Evolutionary conservation across 2,329 filamentous ascomycete species (phyloP).

Genomic region (Scopulariopsis brevicaulis): DNA sequence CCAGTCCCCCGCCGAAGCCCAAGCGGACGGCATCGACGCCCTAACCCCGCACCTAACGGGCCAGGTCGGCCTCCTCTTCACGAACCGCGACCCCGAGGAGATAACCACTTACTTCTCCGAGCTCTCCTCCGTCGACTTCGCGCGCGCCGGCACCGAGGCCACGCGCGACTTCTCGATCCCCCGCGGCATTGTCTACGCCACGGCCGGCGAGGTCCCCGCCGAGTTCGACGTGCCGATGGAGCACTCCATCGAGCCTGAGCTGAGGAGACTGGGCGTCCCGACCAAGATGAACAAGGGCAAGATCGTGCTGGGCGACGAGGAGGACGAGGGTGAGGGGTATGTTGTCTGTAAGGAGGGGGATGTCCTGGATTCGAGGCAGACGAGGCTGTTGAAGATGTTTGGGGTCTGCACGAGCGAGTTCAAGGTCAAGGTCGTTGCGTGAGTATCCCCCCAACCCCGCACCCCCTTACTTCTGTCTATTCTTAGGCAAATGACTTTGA

Average conservation of each 20-base stretch:
- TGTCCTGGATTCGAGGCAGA: slow-evolving; percentile 80
- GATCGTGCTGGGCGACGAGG: slow-evolving; percentile 56
- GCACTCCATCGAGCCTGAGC: slow-evolving; percentile 80
- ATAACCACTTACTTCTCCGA: slow-evolving; percentile 62
- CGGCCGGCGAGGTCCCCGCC: slow-evolving; percentile 64
- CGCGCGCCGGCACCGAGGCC: slow-evolving; percentile 71
- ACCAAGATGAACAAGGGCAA: slow-evolving; percentile 82
- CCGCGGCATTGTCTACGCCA: slow-evolving; percentile 68
- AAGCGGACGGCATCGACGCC: slow-evolving; percentile 64
- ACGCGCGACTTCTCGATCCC: slow-evolving; percentile 71
- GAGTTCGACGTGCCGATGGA: slow-evolving; percentile 80
- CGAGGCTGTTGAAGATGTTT: slow-evolving; percentile 29
- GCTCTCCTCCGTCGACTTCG: slow-evolving; percentile 75
- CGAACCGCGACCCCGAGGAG: slow-evolving; percentile 57
- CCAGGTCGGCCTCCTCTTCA: slow-evolving; percentile 84
- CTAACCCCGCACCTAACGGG: slow-evolving; percentile 63
- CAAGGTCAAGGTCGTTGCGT: too few species aligned
- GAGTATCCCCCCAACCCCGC: background rate
- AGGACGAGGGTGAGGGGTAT: slow-evolving; percentile 48
- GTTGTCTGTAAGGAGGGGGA: slow-evolving; percentile 78
- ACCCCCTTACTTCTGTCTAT: background rate
- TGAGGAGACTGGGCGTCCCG: slow-evolving; percentile 81
- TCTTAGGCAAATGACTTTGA: background rate
- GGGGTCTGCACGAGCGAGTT: too few species aligned
- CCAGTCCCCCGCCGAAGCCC: slow-evolving; percentile 62